Conservation (phyloP, 371 early-diverging fungal genomes). For the Mucor racemosus region DNA sequence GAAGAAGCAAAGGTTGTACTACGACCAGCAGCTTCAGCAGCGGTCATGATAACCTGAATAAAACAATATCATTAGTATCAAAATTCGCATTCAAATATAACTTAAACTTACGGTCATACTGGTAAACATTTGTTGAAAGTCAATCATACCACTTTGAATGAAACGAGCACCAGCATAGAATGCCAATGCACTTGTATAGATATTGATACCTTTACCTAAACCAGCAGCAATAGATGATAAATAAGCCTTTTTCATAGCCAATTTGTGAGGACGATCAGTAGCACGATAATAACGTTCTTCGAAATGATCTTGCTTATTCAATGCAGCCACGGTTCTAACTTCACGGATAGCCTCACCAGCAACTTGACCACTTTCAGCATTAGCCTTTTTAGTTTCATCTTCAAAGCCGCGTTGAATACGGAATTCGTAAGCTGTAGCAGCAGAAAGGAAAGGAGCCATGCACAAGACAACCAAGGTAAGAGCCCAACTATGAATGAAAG, state of each 20-base stretch:
- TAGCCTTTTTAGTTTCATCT: slow-evolving; percentile 56
- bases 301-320: slow-evolving; percentile 75
- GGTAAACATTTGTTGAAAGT: slow-evolving; percentile 54
- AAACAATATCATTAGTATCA: background rate
- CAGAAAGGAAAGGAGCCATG: slow-evolving; percentile 44
- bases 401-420: slow-evolving; percentile 47
- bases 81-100: background rate
- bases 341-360: slow-evolving; percentile 80
- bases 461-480: slow-evolving; percentile 55
- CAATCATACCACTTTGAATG: slow-evolving; percentile 36
- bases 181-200: slow-evolving; percentile 62
- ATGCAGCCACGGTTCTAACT: slow-evolving; percentile 79
- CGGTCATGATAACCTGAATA: slow-evolving; percentile 61
- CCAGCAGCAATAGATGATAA: slow-evolving; percentile 67
- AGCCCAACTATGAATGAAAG: slow-evolving; percentile 51
- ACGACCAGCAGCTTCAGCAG: slow-evolving; percentile 69
- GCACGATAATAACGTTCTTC: slow-evolving; percentile 60
- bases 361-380: slow-evolving; percentile 66
- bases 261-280: slow-evolving; percentile 67
- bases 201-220: slow-evolving; percentile 63
- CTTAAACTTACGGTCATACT: slow-evolving; percentile 55
- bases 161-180: slow-evolving; percentile 62
- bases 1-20: slow-evolving; percentile 59
- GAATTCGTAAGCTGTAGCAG: slow-evolving; percentile 37
- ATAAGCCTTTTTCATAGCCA: slow-evolving; percentile 59